Base-by-base conservation (phyloP, 1,284 basidiomycete genomes). In the Papiliotrema fonsecae region DNA sequence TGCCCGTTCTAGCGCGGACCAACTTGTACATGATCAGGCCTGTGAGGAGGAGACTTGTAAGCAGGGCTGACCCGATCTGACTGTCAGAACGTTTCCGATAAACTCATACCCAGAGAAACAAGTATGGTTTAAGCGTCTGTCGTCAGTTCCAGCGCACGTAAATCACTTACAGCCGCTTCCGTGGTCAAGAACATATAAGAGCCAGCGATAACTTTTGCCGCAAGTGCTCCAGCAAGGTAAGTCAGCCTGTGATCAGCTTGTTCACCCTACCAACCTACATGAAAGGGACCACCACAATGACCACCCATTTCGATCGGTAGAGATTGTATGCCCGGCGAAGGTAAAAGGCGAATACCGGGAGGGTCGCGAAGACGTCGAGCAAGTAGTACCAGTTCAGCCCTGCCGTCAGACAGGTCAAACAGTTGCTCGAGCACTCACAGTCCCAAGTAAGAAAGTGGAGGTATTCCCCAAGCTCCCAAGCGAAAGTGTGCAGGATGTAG, bases 41-140 rank as follows among this genome's bases (percentile, higher is more conserved):
- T 6, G 42, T 44, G 9, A 44, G 31, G 9, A 44, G 42, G 10
- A 44, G 6, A 32, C 42, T 31, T 18, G 24, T 11, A 4, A 22
- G 5, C 16, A 44, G 28, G 5, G 5, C 42, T 10, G n/a, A 3
- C 18, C 19, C 42, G 19, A 44, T 31, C 42, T 44, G 27, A 4
- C 18, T 22, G 13, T 34, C 5, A 25, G 37, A n/a, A 5, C 7
- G 5, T 4, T 4, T 19, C 18, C 4, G 6, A 6, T 10, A 22
- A 39, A 32, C 28, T 13, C 31, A 19, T 35, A 44, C 42, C 42
- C 42, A 44, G 10, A 34, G 14, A n/a, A 44, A 44, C 10, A 44
- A 30, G 31, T 44, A 44, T 18, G 42, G 42, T 10, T 22, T 13
- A 4, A 44, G 27, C n/a, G 21, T 18, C 42, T 31, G 37, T 39